Evolutionary conservation across 768 basidiomycete genomes (phyloP).

Genomic region (Suillus sp.): DNA sequence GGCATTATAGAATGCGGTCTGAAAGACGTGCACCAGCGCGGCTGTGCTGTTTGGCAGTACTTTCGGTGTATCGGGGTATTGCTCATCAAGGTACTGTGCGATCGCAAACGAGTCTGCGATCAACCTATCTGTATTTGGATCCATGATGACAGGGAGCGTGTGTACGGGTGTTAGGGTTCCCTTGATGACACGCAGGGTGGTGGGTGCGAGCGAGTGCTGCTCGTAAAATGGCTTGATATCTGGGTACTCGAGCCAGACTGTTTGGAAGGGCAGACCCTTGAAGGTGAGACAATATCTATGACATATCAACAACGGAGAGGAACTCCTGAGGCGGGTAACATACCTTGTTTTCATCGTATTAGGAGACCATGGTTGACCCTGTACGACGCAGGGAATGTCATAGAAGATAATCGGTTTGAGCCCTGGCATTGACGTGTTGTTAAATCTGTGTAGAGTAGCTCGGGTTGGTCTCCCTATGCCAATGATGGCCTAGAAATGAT

Average conservation of each 20-base stretch:
- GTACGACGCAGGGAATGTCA: slow-evolving; percentile 28
- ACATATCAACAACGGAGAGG: not conserved
- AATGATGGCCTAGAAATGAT: too few relatives aligned
- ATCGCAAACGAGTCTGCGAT: slow-evolving; percentile 49
- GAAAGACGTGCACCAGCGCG: slow-evolving; percentile 37
- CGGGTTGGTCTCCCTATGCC: too few relatives aligned
- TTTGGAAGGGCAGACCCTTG: slow-evolving; percentile 44
- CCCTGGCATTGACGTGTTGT: too few relatives aligned
- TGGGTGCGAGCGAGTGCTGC: slow-evolving; percentile 30
- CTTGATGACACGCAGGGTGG: slow-evolving; percentile 1
- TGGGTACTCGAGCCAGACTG: slow-evolving; percentile 54
- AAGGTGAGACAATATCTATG: slow-evolving; percentile 33
- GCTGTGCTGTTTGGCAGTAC: slow-evolving; percentile 38
- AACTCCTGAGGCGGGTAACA: not conserved
- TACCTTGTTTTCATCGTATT: slow-evolving; percentile 42
- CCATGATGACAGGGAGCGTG: slow-evolving; percentile 54
- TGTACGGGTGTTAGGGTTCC: slow-evolving; percentile 35
- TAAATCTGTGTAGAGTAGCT: too few relatives aligned
- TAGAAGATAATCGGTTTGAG: too few relatives aligned
- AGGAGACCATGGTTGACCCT: slow-evolving; percentile 39
- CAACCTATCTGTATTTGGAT: slow-evolving; percentile 40
- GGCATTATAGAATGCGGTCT: slow-evolving; percentile 17
- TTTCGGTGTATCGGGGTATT: slow-evolving; percentile 45
- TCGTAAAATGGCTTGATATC: slow-evolving; percentile 42
- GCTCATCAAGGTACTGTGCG: slow-evolving; percentile 51